Base-by-base conservation (phyloP, 2,329 filamentous ascomycete species). In the Tolypocladium paradoxum region DNA sequence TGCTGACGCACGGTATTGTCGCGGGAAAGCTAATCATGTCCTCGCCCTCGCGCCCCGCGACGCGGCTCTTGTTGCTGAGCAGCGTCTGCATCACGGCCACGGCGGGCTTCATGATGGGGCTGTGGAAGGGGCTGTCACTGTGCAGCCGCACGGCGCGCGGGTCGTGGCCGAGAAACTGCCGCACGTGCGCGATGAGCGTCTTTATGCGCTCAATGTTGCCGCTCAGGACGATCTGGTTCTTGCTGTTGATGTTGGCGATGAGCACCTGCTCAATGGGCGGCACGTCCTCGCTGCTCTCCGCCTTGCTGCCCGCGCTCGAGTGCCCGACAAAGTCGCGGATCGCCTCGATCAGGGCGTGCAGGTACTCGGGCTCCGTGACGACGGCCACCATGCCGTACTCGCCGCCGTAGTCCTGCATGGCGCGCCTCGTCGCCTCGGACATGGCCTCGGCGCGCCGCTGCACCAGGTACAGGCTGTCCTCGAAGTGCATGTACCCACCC, bases 341-440 rank as follows among this genome's bases (percentile, higher is more conserved):
- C 2, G 87, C 84, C 53, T 77, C 76, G 54, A 95, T 81, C 51
- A 96, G 76, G 6, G 75, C 68, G 14, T 75, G 70, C 54, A 96
- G 78, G 65, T 90, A 87, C 58, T 84, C 79, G 4, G 89, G 85
- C 65, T 96, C 90, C 54, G 90, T 95, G 8, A 97, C 85, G 12
- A 96, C 74, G 5, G 92, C 92, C 27, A 96, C 84, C 92, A 97
- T 97, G 64, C 92, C 92, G 64, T 95, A 93, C 61, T 90, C 87
- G 58, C 88, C 87, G 53, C 88, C 88, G 58, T 84, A 83, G 56
- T 81, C 71, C 56, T 82, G 76, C 14, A 79, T 75, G 5, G 88
- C 88, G 27, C 78, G 73, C 59, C 73, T 73, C 8, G 88, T 90
- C 61, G 88, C 91, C 46, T 83, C 77, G 4, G 85, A 83, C 90